Percentiles rank a stretch among this genome's conserved stretches.
These are phyloP conservation scores for Fusarium graminum DNA, from an alignment of 2,329 filamentous ascomycete species.

Conservation along the genomic window DNA sequence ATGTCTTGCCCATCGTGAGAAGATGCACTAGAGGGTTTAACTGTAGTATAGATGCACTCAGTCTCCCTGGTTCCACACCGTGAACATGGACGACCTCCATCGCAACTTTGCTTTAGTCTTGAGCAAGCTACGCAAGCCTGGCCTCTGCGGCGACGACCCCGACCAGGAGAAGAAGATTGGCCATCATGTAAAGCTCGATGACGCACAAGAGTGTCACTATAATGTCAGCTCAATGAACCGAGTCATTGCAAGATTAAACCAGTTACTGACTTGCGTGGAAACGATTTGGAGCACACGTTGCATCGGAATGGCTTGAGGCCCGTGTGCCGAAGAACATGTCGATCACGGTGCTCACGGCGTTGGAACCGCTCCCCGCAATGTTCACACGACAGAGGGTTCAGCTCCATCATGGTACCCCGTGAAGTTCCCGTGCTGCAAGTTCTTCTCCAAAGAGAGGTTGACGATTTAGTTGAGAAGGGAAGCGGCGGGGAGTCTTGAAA, in stretches of 20 bases:
- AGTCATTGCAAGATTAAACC: background rate
- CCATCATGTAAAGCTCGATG: background rate
- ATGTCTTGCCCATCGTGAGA: background rate
- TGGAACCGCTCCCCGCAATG: constrained; percentile 2
- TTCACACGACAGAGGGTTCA: background rate
- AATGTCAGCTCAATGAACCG: background rate
- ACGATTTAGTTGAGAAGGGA: no score
- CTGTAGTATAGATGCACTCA: background rate
- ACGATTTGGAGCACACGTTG: background rate
- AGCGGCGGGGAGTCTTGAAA: no score
- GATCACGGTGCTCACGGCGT: constrained; percentile 9
- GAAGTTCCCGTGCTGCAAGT: background rate
- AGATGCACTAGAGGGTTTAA: accelerated
- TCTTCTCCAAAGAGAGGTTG: accelerated
- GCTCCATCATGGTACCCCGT: background rate
- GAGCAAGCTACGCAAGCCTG: background rate
- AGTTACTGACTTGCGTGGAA: background rate
- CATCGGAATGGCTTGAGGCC: constrained; percentile 4
- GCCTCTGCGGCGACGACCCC: background rate
- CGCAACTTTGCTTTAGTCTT: background rate
- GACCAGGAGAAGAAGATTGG: accelerated
- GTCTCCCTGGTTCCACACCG: accelerated
- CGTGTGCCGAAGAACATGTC: constrained; percentile 4
- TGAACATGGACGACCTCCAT: accelerated
- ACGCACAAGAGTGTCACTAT: background rate